Evolutionary conservation across 2,329 filamentous ascomycete genomes (phyloP).

Genomic region (Curvularia verruculosa): DNA sequence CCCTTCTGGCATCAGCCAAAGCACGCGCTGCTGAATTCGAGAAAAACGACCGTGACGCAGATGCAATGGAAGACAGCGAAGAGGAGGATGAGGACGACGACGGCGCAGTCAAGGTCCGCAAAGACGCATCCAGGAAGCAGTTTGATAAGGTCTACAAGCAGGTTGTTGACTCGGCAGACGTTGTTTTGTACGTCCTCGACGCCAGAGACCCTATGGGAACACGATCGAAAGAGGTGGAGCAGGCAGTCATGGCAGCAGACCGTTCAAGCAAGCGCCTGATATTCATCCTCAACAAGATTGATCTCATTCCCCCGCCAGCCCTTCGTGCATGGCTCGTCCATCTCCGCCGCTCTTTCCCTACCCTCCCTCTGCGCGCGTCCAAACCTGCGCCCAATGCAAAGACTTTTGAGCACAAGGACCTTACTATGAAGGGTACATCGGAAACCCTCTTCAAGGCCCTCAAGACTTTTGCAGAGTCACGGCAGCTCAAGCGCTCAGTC

Average conservation of each 20-base stretch:
- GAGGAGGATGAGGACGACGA: constrained; percentile 56
- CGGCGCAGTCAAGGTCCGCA: constrained; percentile 37
- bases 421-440: constrained; percentile 86
- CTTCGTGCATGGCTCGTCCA: constrained; percentile 85
- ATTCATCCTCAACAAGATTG: constrained; percentile 93
- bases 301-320: constrained; percentile 81
- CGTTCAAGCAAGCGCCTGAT: constrained; percentile 85
- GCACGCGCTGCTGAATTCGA: constrained; percentile 79
- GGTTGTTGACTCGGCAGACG: constrained; percentile 86
- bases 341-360: constrained; percentile 88
- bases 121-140: constrained; percentile 76
- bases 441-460: constrained; percentile 84
- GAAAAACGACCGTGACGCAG: constrained; percentile 64
- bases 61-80: constrained; percentile 64
- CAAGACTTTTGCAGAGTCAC: constrained; percentile 83
- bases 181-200: constrained; percentile 90
- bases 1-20: constrained; percentile 82
- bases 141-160: constrained; percentile 97
- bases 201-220: constrained; percentile 91
- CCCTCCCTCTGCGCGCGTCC: constrained; percentile 84
- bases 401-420: constrained; percentile 88
- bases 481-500: constrained; percentile 85
- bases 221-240: constrained; percentile 87
- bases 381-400: constrained; percentile 82
- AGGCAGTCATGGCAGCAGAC: constrained; percentile 87